Evolutionary conservation across 2,329 filamentous ascomycete species (phyloP).

Genomic region (Beauveria asiatica): DNA sequence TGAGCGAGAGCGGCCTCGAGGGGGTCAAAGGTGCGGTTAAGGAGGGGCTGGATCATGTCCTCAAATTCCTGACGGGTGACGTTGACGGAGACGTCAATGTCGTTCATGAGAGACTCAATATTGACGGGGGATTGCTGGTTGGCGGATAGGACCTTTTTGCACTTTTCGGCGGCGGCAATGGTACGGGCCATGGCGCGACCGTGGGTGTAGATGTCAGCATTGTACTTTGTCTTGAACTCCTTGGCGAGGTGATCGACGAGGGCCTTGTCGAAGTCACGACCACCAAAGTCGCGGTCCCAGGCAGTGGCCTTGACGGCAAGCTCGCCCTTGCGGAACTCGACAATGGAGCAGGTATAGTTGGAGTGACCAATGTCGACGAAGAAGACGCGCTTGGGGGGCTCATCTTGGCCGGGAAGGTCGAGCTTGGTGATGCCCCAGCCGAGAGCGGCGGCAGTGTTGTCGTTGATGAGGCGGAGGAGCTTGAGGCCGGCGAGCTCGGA

Average conservation of each 20-base stretch:
- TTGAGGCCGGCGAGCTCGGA: conserved; percentile 91
- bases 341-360: conserved; percentile 89
- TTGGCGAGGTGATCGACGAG: conserved; percentile 89
- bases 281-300: conserved; percentile 93
- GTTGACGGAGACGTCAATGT: conserved; percentile 81
- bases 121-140: conserved; percentile 88
- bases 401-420: conserved; percentile 78
- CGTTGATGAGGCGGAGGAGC: conserved; percentile 90
- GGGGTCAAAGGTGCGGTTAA: conserved; percentile 62
- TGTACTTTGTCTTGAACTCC: conserved; percentile 97
- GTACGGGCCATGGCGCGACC: conserved; percentile 84
- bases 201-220: conserved; percentile 89
- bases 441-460: conserved; percentile 90
- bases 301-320: conserved; percentile 86
- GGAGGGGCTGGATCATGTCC: conserved; percentile 75
- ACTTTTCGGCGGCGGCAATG: conserved; percentile 82
- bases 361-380: conserved; percentile 96
- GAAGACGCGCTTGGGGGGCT: conserved; percentile 82
- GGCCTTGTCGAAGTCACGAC: conserved; percentile 92
- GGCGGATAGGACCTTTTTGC: conserved; percentile 96
- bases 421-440: conserved; percentile 98
- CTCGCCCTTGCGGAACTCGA: conserved; percentile 97
- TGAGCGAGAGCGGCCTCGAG: conserved; percentile 91
- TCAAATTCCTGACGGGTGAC: conserved; percentile 93
- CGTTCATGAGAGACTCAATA: conserved; percentile 98